Conservation (phyloP, 2,329 filamentous ascomycete species). For the Magnaporthiopsis rhizophila region DNA sequence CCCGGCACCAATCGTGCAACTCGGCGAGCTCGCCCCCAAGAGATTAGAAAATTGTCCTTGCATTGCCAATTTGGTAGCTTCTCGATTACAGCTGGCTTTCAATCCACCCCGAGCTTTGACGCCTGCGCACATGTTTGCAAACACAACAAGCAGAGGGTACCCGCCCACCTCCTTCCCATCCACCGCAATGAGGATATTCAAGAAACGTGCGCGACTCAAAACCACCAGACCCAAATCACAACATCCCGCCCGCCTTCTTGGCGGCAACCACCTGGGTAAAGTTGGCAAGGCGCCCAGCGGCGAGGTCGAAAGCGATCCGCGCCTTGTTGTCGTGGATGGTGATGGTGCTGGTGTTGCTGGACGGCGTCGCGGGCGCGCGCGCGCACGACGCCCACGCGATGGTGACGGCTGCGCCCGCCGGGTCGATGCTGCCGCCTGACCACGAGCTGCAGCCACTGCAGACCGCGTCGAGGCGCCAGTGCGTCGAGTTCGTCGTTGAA, state of each 20-base stretch:
- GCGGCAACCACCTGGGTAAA: slow-evolving; percentile 12
- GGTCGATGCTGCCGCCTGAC: slow-evolving; percentile 20
- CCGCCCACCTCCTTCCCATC: no score
- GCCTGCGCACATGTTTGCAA: no score
- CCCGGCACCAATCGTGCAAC: no score
- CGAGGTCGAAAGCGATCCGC: slow-evolving; percentile 19
- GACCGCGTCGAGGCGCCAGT: slow-evolving; percentile 31
- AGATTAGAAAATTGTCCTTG: no score
- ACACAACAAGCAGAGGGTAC: no score
- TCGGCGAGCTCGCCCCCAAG: no score
- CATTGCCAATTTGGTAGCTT: no score
- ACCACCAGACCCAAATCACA: neutral
- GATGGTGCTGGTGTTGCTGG: slow-evolving; percentile 20
- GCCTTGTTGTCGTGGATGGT: slow-evolving; percentile 19
- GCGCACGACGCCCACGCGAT: slow-evolving; percentile 19
- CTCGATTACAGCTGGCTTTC: no score
- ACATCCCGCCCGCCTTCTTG: neutral
- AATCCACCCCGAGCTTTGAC: no score
- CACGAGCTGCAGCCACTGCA: slow-evolving; percentile 31
- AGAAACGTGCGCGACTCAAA: no score
- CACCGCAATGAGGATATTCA: no score
- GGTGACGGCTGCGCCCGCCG: slow-evolving; percentile 15
- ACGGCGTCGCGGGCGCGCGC: slow-evolving; percentile 15
- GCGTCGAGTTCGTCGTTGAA: slow-evolving; percentile 27
- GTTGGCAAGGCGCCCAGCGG: slow-evolving; percentile 19